Percentiles rank a stretch among this genome's conserved stretches.
These are phyloP conservation scores for Sedum album DNA, from an alignment of 164 flowering plant genomes.

Conservation along the genomic window DNA sequence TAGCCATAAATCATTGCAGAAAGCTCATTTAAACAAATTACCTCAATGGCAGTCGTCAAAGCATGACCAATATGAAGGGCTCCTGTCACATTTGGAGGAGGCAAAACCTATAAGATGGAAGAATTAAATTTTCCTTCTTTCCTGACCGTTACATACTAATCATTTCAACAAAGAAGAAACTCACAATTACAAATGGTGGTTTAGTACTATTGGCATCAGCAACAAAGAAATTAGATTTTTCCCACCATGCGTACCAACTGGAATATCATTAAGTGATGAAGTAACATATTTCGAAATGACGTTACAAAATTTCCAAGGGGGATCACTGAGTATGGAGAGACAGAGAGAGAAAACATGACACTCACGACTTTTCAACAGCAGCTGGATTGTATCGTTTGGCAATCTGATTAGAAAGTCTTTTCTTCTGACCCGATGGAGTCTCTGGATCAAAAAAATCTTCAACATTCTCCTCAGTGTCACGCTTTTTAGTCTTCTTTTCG, in stretches of 20 bases:
- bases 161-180: slow-evolving; percentile 17
- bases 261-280: slow-evolving; percentile 5
- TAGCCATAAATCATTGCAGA: background rate
- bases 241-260: slow-evolving; percentile 99
- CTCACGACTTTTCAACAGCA: slow-evolving; percentile 88
- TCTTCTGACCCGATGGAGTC: slow-evolving; percentile 79
- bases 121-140: background rate
- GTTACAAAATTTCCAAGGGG: background rate
- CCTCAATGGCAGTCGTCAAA: slow-evolving; percentile 90
- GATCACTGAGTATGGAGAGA: background rate
- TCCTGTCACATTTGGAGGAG: slow-evolving; percentile 98
- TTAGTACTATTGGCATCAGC: slow-evolving; percentile 79
- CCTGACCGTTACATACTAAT: background rate
- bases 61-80: slow-evolving; percentile 98
- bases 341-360: slow-evolving; percentile 1
- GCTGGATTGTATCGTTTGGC: slow-evolving; percentile 78
- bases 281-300: background rate
- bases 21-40: slow-evolving; percentile 9
- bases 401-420: slow-evolving; percentile 65
- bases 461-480: slow-evolving; percentile 53
- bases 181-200: slow-evolving; percentile 82
- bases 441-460: slow-evolving; percentile 74
- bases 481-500: slow-evolving; percentile 45
- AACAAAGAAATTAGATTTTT: slow-evolving; percentile 61
- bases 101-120: slow-evolving; percentile 54